Base-by-base conservation (phyloP, 257 asterid species). In the Cinchona pubescens region DNA sequence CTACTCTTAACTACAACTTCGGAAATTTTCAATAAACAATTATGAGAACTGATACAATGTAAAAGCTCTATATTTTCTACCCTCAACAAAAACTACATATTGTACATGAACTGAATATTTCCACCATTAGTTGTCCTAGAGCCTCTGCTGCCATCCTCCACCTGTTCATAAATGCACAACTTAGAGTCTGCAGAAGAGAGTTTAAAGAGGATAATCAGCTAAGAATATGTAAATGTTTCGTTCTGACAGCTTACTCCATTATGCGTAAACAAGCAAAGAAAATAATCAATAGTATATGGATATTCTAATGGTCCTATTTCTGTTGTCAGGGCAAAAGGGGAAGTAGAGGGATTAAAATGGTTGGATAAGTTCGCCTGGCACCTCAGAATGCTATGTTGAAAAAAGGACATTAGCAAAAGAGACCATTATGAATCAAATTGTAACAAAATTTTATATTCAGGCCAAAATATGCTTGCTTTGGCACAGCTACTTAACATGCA, bases 31-130 rank as follows among this genome's bases (percentile, higher is more conserved):
- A n/a, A 70, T 38, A 48, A 72, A 74, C 72, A 46, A 69, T 49
- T 38, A 65, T 62, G 58, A 38, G 35, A 35, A 32, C 18, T 40
- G 30, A 71, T 29, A 37, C 76, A 53, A 15, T 71, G 49, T 32
- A 43, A 70, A 69, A n/a, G 15, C 81, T 78, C 63, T 58, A 56
- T 37, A 55, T 35, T 38, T 37, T 71, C 34, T 65, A 34, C 66
- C 81, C 69, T 53, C 18, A 21, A 78, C 38, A 66, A 55, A 56
- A 43, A 48, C 76, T 71, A 71, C 78, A 72, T 43, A 78, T 63
- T 40, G 46, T 72, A 72, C 78, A 78, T 51, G 37, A 43, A 56
- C 63, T 66, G 42, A 23, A 55, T 10, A 48, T 1, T 30, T 61
- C 48, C 64, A 71, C 34, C 71, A 65, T 63, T 68, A 65, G 67